These are phyloP conservation scores for Populus tomentosa DNA, from an alignment of 441 rosid species.

Conservation along the genomic window DNA sequence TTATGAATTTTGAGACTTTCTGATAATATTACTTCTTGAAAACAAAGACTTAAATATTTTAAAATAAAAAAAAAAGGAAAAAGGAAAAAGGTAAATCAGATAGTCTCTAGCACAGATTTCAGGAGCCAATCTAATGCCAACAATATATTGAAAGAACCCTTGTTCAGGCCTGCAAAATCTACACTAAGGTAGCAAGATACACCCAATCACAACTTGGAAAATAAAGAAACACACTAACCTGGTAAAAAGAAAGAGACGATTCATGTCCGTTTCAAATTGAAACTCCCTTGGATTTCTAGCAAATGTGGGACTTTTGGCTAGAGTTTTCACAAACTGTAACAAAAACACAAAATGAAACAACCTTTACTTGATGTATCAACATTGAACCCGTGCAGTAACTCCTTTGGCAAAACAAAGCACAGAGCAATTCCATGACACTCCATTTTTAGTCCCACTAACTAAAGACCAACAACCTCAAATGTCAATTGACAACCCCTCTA, in stretches of 20 bases:
- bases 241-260: slow-evolving; percentile 74
- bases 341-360: background rate
- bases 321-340: slow-evolving; percentile 60
- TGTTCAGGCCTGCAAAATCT: background rate
- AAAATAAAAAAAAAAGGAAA: too few species aligned
- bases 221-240: slow-evolving; percentile 35
- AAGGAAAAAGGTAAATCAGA: background rate
- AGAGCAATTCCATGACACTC: background rate
- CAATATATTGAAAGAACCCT: background rate
- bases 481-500: background rate
- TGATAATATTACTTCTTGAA: background rate
- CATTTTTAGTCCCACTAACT: background rate
- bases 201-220: background rate
- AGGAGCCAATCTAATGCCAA: background rate
- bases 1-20: background rate
- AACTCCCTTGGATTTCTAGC: slow-evolving; percentile 63
- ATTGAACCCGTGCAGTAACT: background rate
- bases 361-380: background rate
- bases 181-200: background rate
- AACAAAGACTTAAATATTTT: background rate
- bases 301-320: slow-evolving; percentile 68
- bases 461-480: background rate
- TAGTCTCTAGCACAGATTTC: background rate
- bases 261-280: slow-evolving; percentile 74
- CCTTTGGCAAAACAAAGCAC: background rate